Conservation (phyloP, 495 filamentous ascomycete species). For the Xylaria bambusicola region DNA sequence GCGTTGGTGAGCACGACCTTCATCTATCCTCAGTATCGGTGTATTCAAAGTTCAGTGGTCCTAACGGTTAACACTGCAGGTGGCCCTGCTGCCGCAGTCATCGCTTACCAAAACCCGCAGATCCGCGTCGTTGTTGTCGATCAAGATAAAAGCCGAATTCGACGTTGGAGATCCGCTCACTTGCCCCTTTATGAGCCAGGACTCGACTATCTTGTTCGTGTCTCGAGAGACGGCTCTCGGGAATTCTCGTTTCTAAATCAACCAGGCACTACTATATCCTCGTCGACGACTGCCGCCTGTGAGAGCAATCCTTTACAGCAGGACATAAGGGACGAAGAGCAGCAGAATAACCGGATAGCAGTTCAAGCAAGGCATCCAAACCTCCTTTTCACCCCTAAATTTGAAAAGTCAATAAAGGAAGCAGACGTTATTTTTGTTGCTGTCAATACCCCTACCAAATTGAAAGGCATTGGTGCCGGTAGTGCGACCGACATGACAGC, state of each 20-base stretch:
- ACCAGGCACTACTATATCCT: neutral
- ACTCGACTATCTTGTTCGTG: constrained; percentile 64
- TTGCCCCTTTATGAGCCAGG: constrained; percentile 80
- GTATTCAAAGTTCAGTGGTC: too few relatives aligned
- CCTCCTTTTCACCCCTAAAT: constrained; percentile 71
- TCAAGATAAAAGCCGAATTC: constrained; percentile 63
- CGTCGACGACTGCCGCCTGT: too few relatives aligned
- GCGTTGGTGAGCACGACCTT: too few relatives aligned
- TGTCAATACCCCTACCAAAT: constrained; percentile 83
- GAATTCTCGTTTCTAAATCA: constrained; percentile 32
- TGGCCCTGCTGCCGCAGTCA: constrained; percentile 74
- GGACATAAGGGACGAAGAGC: too few relatives aligned
- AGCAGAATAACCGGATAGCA: too few relatives aligned
- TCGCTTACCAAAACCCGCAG: constrained; percentile 70
- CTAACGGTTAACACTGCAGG: too few relatives aligned
- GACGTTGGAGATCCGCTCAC: constrained; percentile 69
- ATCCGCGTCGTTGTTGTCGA: constrained; percentile 74
- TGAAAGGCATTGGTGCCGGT: constrained; percentile 67
- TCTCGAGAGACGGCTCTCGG: constrained; percentile 59
- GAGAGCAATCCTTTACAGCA: too few relatives aligned
- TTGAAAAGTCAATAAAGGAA: constrained; percentile 59
- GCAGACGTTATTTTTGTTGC: constrained; percentile 78
- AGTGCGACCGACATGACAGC: constrained; percentile 71
- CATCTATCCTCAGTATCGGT: too few relatives aligned
- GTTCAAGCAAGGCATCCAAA: constrained; percentile 58